A percentile compares a stretch with the other conserved stretches of the same genome.
Evolutionary conservation across 2,329 filamentous ascomycete genomes (phyloP).

Genomic region (Myriosclerotinia curreyana): DNA sequence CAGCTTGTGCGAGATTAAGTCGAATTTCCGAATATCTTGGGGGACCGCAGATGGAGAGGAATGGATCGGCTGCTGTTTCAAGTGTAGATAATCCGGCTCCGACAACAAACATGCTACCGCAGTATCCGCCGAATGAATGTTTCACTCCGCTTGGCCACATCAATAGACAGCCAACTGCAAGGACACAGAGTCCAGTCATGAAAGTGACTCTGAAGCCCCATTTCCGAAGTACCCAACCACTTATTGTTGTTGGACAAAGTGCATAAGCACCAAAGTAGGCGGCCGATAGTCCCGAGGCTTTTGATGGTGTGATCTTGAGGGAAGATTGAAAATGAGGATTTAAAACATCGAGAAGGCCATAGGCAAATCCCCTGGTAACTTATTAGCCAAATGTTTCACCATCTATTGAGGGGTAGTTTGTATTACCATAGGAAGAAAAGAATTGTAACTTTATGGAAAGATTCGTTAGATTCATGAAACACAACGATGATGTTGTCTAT

Average conservation of each 20-base stretch:
- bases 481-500: not conserved
- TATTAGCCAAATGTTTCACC: not conserved
- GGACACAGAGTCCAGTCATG: conserved; percentile 64
- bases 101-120: conserved; percentile 68
- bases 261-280: conserved; percentile 57
- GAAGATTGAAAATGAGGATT: conserved; percentile 46
- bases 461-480: conserved; percentile 15
- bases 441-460: conserved; percentile 43
- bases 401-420: not conserved
- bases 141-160: conserved; percentile 57
- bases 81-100: conserved; percentile 70
- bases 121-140: conserved; percentile 70
- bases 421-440: conserved; percentile 50
- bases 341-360: conserved; percentile 46
- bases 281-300: conserved; percentile 33
- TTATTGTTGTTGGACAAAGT: conserved; percentile 62
- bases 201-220: conserved; percentile 65
- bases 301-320: conserved; percentile 40
- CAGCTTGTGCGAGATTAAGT: conserved; percentile 73
- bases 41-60: conserved; percentile 55
- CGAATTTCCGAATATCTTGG: conserved; percentile 70
- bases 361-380: conserved; percentile 42
- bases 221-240: conserved; percentile 63
- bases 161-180: conserved; percentile 59
- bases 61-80: conserved; percentile 72